phyloP scores from a whole-genome alignment of 2,329 filamentous ascomycete species.

The Aspergillus amoenus region DNA sequence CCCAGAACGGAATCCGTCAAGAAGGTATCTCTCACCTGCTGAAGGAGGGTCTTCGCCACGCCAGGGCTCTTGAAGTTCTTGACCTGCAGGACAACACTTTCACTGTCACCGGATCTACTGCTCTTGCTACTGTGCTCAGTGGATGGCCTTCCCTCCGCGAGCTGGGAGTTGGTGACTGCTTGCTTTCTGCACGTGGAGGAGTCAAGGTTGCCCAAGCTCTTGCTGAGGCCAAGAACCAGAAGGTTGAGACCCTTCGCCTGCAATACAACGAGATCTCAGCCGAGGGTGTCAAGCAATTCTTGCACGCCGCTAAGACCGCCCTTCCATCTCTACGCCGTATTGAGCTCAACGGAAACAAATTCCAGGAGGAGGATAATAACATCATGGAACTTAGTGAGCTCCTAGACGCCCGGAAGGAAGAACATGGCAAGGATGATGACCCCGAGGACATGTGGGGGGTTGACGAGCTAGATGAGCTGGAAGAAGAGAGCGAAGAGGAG shows the following conservation, averaged over 20 bases:
- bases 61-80: conserved; percentile 68
- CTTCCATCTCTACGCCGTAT: conserved; percentile 79
- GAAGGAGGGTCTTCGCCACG: conserved; percentile 71
- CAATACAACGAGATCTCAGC: conserved; percentile 94
- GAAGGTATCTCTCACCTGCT: conserved; percentile 85
- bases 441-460: conserved; percentile 81
- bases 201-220: conserved; percentile 72
- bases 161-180: conserved; percentile 84
- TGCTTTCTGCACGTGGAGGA: conserved; percentile 76
- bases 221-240: conserved; percentile 70
- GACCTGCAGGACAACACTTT: conserved; percentile 99
- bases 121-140: conserved; percentile 71
- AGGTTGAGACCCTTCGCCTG: conserved; percentile 76
- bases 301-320: conserved; percentile 63
- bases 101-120: conserved; percentile 74
- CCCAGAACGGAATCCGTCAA: conserved; percentile 94
- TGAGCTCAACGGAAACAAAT: conserved; percentile 95
- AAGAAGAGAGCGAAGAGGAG: conserved; percentile 69
- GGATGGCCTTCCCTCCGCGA: conserved; percentile 76
- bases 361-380: conserved; percentile 77
- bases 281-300: conserved; percentile 69
- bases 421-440: conserved; percentile 58
- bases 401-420: conserved; percentile 75
- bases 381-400: conserved; percentile 68
- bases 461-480: conserved; percentile 82